Evolutionary conservation across 23 red algal species (phyloP).

Genomic region (Chondrus crispus): DNA sequence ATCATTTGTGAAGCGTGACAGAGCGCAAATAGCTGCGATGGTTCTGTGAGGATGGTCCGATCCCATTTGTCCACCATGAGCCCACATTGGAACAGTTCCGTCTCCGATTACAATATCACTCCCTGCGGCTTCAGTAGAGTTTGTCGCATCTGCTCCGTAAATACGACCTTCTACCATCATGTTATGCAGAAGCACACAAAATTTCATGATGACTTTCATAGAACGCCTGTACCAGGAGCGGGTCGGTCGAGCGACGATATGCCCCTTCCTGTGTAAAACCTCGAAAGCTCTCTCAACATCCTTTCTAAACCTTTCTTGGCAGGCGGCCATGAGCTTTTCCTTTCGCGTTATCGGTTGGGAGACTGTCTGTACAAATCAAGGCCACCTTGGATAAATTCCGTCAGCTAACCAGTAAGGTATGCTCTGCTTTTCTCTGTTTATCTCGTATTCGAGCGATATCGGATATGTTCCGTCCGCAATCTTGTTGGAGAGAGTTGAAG

Average conservation of each 20-base stretch:
- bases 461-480: not conserved
- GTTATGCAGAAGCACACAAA: not conserved
- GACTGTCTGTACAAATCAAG: not conserved
- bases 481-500: not conserved
- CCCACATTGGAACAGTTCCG: not conserved
- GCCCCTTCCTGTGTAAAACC: not conserved
- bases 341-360: not conserved
- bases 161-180: not conserved
- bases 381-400: slow-evolving; percentile 3
- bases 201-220: not conserved
- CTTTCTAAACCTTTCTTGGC: not conserved
- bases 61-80: no score
- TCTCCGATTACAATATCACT: not conserved
- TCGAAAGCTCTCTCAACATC: slow-evolving; percentile 4
- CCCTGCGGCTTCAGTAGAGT: no score
- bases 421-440: not conserved
- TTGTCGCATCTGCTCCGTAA: not conserved
- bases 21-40: no score
- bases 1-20: not conserved
- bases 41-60: no score
- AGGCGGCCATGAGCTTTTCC: not conserved
- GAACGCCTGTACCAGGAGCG: not conserved
- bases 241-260: not conserved
- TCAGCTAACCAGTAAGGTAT: slow-evolving; percentile 14
- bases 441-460: not conserved